phyloP scores from a whole-genome alignment of 495 filamentous ascomycete species.

The Entonaema liquescens region DNA sequence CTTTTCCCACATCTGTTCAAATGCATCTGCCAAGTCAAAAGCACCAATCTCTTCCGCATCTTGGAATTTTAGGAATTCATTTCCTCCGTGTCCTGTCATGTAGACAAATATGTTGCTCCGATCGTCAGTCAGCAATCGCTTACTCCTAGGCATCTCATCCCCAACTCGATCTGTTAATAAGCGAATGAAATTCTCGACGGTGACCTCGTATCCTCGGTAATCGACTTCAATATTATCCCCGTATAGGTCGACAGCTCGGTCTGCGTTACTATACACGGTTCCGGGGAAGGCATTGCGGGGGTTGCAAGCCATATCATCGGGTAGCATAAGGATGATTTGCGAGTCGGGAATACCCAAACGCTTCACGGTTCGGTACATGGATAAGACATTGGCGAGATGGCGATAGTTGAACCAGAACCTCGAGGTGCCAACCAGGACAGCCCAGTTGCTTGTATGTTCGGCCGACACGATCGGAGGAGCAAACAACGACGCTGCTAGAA shows the following conservation, averaged over 20 bases:
- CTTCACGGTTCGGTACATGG: slow-evolving; percentile 97
- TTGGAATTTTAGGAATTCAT: slow-evolving; percentile 98
- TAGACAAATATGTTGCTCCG: slow-evolving; percentile 97
- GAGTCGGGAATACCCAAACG: slow-evolving; percentile 97
- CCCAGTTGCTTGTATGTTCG: slow-evolving; percentile 98
- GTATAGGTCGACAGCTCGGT: slow-evolving; percentile 94
- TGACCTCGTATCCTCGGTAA: slow-evolving; percentile 97
- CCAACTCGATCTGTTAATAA: slow-evolving; percentile 92
- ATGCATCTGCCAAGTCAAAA: slow-evolving; percentile 95
- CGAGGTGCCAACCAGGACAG: slow-evolving; percentile 96
- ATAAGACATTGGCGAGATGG: slow-evolving; percentile 96
- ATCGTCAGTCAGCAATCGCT: slow-evolving; percentile 89
- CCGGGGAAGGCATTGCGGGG: slow-evolving; percentile 97
- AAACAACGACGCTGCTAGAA: slow-evolving; percentile 56
- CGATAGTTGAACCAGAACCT: slow-evolving; percentile 99
- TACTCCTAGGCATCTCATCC: slow-evolving; percentile 92
- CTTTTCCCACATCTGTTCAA: slow-evolving; percentile 99
- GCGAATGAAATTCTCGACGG: slow-evolving; percentile 97
- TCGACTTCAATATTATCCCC: slow-evolving; percentile 99
- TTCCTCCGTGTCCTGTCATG: slow-evolving; percentile 99
- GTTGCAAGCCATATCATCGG: slow-evolving; percentile 99
- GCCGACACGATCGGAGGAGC: slow-evolving; percentile 57
- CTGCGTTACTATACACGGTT: slow-evolving; percentile 97
- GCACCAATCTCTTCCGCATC: slow-evolving; percentile 97
- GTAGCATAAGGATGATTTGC: slow-evolving; percentile 99